Conservation (phyloP, 768 basidiomycete species). For the Suillus americanus region DNA sequence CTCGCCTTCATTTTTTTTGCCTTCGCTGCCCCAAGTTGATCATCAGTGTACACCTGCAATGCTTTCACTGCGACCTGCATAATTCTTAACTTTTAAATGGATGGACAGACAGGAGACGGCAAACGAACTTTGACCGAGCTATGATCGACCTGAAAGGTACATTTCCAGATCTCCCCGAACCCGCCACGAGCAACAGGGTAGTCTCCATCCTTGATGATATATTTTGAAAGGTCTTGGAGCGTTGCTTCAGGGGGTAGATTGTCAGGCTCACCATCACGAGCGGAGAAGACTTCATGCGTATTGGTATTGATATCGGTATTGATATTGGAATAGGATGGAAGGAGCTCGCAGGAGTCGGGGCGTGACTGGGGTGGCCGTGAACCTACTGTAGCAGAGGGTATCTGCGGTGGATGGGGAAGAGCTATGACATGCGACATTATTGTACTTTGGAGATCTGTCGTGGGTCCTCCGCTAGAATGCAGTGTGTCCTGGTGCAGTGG, state of each 20-base stretch:
- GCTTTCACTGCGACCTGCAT: slow-evolving; percentile 24
- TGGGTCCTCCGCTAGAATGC: no score
- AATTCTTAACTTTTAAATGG: background rate
- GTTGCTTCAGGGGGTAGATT: background rate
- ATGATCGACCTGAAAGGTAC: background rate
- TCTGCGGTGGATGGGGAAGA: no score
- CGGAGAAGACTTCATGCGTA: no score
- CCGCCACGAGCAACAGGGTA: slow-evolving; percentile 2
- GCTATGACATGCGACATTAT: no score
- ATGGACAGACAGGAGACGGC: background rate
- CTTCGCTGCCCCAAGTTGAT: background rate
- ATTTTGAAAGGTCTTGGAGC: background rate
- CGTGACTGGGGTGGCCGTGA: no score
- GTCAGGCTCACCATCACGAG: background rate
- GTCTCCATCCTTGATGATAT: background rate
- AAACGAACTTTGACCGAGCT: background rate
- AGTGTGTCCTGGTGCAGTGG: no score
- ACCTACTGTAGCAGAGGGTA: no score
- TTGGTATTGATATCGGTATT: no score
- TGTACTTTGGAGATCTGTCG: no score
- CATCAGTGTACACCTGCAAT: slow-evolving; percentile 18
- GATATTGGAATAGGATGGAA: background rate
- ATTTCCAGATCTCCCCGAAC: slow-evolving; percentile 5
- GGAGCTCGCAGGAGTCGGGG: background rate
- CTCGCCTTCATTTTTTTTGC: slow-evolving; percentile 12